phyloP scores from a whole-genome alignment of 192 early-diverging fungal species.

The Backusella mclennaniae region DNA sequence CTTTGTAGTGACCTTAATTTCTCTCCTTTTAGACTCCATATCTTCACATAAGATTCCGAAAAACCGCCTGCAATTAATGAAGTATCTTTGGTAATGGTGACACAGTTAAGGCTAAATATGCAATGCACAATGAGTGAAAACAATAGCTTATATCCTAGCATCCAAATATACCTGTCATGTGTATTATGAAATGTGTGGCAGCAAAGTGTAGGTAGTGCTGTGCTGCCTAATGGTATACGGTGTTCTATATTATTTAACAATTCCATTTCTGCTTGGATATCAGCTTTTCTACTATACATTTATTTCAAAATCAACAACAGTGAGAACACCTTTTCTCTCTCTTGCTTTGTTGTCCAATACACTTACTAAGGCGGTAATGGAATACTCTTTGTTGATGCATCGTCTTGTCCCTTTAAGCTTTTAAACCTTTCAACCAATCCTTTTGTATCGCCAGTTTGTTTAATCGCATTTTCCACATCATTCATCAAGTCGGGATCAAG shows the following conservation, averaged over 20 bases:
- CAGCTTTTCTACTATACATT: constrained; percentile 66
- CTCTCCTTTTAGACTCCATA: constrained; percentile 88
- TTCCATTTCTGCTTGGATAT: constrained; percentile 78
- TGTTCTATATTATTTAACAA: constrained; percentile 74
- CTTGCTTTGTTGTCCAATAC: not conserved
- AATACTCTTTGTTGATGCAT: constrained; percentile 50
- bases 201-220: constrained; percentile 83
- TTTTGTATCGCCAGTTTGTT: constrained; percentile 55
- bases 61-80: constrained; percentile 87
- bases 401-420: constrained; percentile 4
- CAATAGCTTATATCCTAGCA: not conserved
- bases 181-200: constrained; percentile 97
- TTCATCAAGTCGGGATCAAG: constrained; percentile 69
- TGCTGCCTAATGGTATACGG: constrained; percentile 62
- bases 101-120: constrained; percentile 70
- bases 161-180: constrained; percentile 50
- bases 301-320: not conserved
- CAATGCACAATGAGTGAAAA: not conserved
- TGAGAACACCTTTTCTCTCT: not conserved
- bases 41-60: constrained; percentile 87
- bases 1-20: constrained; percentile 64
- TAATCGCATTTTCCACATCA: constrained; percentile 81
- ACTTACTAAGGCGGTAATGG: constrained; percentile 71
- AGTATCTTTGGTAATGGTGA: constrained; percentile 80
- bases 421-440: not conserved